Evolutionary conservation across 352 stramenopile genomes (phyloP), one percentile per base, ranked within the genome.

Genomic region (Phytophthora sp.): DNA sequence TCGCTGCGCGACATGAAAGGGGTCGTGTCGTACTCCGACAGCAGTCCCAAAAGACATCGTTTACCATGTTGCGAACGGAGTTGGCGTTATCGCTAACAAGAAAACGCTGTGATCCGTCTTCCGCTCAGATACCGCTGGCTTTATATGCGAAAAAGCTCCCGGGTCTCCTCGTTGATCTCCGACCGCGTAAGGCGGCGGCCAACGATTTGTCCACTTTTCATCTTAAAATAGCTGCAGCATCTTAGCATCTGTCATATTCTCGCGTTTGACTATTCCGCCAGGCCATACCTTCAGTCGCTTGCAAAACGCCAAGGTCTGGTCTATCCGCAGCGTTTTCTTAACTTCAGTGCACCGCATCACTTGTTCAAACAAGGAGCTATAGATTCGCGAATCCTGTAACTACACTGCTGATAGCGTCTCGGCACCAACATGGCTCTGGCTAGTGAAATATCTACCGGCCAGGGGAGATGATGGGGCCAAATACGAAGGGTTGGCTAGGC

Each of bases 161-260:
- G 20, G 1, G 29, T 66, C 9, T 59, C 47, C 1, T 47, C 47
- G 16, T 66, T 20, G 16, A 59, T 54, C 31, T 58, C 39, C 0
- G 57, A 58, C 0, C 38, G n/a, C 0, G 26, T 58, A 0, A 54
- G 16, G 1, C 36, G 12, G 1, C 57, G 26, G 0, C 57, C 57
- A 31, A 58, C 27, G 7, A 66, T 66, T 9, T 54, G 35, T 1
- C 18, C 18, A 21, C 58, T 47, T n/a, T n/a, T 58, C 46, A 20
- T 59, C 58, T 58, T 66, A 27, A 13, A 58, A 2, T 1, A 66
- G 36, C 1, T 59, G 11, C 15, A 58, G 11, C 46, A 66, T 46
- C 6, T 66, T 66, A 8, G 57, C 57, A 31, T 58, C 36, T n/a
- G 1, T 27, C 35, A 53, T 52, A 7, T 26, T 45, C 21, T 65